Evolutionary conservation across 2,329 filamentous ascomycete species (phyloP), one percentile per base, ranked within the genome.

Genomic region (Fusarium pininemorale): DNA sequence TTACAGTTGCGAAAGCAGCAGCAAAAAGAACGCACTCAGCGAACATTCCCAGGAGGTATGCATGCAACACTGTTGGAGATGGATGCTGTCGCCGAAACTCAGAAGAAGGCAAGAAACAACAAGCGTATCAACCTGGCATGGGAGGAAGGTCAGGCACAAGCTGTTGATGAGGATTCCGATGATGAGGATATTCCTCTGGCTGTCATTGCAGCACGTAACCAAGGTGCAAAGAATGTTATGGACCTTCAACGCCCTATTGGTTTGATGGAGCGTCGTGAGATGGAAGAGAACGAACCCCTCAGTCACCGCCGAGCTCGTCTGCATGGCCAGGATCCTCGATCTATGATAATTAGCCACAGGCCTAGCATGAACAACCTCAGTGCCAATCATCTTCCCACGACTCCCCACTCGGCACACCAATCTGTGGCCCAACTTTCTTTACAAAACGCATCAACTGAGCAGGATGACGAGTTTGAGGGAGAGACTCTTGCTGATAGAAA

Each of bases 271-370:
- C 91, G 90, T 77, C 91, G 94, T 53, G 92, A 97, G 67, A 84
- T 96, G 74, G 96, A 99, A 80, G 96, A 99, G 78, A 96, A 95
- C 63, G 96, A 98, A 80, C 95, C 96, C 1, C 85, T 98, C 26
- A 95, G 93, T 77, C 88, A 88, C 44, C 91, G 95, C 6, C 90
- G 94, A 54, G 93, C 92, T 45, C 89, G 95, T 63, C 86, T 98
- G 12, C 88, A 92, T 48, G 94, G 93, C 42, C 86, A 88, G 22
- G 84, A 86, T 48, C 87, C 88, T 24, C 82, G 84, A 48, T 82
- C 83, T 1, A 80, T 84, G 12, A 80, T 79, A 10, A 50, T 74
- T 12, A 75, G 81, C 63, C 81, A 80, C 58, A 84, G 83, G 54
- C 83, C 83, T 48, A 88, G 84, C 76, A 82, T 84, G 72, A 82